These are phyloP conservation scores for Selaginella moellendorffii DNA, from an alignment of 75 land plant species.

Conservation along the genomic window DNA sequence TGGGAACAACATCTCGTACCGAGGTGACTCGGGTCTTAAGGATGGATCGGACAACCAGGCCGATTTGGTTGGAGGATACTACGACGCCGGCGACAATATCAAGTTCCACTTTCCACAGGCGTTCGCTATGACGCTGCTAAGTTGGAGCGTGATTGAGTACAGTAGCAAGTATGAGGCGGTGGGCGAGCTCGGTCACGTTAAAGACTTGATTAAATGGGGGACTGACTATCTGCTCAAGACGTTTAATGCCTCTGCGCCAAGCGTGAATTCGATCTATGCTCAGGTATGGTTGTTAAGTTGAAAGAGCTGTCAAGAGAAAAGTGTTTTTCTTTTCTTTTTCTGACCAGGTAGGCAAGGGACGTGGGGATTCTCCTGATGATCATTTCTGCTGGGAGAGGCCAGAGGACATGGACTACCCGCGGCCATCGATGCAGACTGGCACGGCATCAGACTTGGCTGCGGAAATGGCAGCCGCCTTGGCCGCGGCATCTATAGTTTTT, in stretches of 20 bases:
- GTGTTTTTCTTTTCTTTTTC: too few species aligned
- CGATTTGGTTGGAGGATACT: conserved; percentile 67
- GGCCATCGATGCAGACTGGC: conserved; percentile 34
- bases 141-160: conserved; percentile 97
- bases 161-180: conserved; percentile 63
- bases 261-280: conserved; percentile 5
- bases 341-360: conserved; percentile 1
- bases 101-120: conserved; percentile 82
- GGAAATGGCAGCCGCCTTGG: conserved; percentile 96
- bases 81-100: conserved; percentile 89
- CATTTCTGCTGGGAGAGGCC: conserved; percentile 94
- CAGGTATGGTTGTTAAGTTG: conserved; percentile 3
- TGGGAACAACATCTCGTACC: conserved; percentile 9
- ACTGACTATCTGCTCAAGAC: conserved; percentile 78
- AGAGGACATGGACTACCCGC: conserved; percentile 65
- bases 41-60: conserved; percentile 14
- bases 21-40: conserved; percentile 2
- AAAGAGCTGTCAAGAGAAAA: too few species aligned
- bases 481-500: conserved; percentile 82
- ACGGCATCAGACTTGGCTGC: conserved; percentile 78
- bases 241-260: conserved; percentile 52
- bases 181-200: conserved; percentile 69
- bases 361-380: conserved; percentile 35
- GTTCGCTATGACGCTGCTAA: conserved; percentile 72
- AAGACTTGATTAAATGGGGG: conserved; percentile 88